phyloP scores from a whole-genome alignment of 352 stramenopile species.

The Phytopythium delawarense region DNA sequence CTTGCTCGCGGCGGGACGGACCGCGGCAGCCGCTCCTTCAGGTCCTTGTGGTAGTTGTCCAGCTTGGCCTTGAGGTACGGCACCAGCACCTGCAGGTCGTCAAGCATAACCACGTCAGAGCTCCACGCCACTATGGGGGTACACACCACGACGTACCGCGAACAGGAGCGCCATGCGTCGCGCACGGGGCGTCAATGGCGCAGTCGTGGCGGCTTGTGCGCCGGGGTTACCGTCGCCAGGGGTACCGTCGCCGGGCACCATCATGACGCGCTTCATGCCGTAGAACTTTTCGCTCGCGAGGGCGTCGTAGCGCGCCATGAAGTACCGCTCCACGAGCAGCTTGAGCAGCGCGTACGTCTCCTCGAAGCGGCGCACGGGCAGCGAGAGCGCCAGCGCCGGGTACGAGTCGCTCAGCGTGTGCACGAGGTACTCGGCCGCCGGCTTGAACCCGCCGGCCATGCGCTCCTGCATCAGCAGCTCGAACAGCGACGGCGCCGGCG shows the following conservation, averaged over 20 bases:
- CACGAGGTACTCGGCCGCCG: constrained; percentile 71
- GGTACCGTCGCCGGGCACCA: constrained; percentile 9
- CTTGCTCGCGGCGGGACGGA: not conserved
- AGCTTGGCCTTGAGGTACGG: constrained; percentile 81
- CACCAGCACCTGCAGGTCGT: constrained; percentile 44
- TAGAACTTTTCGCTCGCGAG: constrained; percentile 83
- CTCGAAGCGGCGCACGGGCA: constrained; percentile 67
- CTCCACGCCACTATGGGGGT: not conserved
- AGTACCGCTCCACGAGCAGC: constrained; percentile 62
- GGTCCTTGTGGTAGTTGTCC: constrained; percentile 52
- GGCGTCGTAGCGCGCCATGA: constrained; percentile 69
- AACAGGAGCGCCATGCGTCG: constrained; percentile 55
- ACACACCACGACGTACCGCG: constrained; percentile 27
- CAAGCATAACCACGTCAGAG: not conserved
- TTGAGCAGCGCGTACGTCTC: constrained; percentile 75
- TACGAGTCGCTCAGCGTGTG: constrained; percentile 73
- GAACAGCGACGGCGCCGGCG: constrained; percentile 61
- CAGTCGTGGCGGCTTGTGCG: constrained; percentile 13
- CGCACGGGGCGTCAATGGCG: constrained; percentile 36
- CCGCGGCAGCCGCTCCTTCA: constrained; percentile 29
- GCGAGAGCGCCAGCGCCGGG: constrained; percentile 43
- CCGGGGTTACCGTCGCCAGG: too few relatives aligned
- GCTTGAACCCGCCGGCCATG: constrained; percentile 72
- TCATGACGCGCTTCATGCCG: constrained; percentile 79
- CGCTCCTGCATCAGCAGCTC: constrained; percentile 87